Evolutionary conservation across 345 rosid species (phyloP), one percentile per base, ranked within the genome.

Genomic region (Brassica incana): DNA sequence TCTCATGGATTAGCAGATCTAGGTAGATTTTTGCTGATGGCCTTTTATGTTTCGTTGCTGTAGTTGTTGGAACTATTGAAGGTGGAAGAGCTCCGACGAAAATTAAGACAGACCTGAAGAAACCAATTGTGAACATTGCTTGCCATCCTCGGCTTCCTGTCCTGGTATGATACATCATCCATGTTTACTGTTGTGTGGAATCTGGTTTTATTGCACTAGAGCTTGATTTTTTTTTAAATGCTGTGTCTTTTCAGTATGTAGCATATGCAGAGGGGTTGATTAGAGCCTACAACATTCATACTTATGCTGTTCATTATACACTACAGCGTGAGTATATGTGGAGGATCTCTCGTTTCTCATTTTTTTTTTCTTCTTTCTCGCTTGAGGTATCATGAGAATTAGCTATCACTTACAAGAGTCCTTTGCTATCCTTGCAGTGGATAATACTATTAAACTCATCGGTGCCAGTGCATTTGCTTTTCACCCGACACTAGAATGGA

Each of bases 61-160:
- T 78, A 95, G 99, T 93, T 87, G 97, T 95, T 84, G 99, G 99
- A 82, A 95, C 98, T 77, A 89, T 93, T 76, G 98, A 93, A 82
- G 98, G 98, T 52, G 98, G 99, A 65, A 87, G 91, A 78, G 84
- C 95, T 56, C 99, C 99, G 0, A 95, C 98, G 30, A 95, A 91
- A 81, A 95, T 95, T 84, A 95, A 89, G 87, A 86, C 98, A 29
- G 99, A 95, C 86, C 83, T 95, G 86, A 95, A 95, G 87, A 95
- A 89, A 84, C 99, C 98, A 11, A 75, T 95, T 15, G 91, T 95
- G 65, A 93, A 93, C 79, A 93, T 95, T 83, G 92, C 99, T 71
- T 93, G 99, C 84, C 98, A 95, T 86, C 97, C 99, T 62, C 93
- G 99, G 58, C 97, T 88, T n/a, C 97, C 99, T 77, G 90, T 95